These are phyloP conservation scores for Ophiocordyceps camponoti-rufipedis DNA, from an alignment of 2,329 filamentous ascomycete species.

Conservation along the genomic window DNA sequence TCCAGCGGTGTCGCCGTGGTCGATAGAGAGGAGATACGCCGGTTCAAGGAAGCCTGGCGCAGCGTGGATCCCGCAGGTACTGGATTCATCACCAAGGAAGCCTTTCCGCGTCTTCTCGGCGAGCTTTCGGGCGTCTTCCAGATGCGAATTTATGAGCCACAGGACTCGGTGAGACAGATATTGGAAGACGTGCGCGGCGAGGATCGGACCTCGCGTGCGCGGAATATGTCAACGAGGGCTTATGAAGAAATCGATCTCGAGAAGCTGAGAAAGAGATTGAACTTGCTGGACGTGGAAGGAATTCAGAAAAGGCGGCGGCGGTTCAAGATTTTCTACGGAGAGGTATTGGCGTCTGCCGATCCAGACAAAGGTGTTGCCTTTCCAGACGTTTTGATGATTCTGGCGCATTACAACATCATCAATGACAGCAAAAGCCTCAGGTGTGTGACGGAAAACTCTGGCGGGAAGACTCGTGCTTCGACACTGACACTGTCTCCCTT, in stretches of 20 bases:
- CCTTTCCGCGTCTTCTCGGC: conserved; percentile 73
- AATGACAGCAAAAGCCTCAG: conserved; percentile 89
- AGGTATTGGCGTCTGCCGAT: conserved; percentile 86
- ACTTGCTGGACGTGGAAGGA: conserved; percentile 52
- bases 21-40: conserved; percentile 80
- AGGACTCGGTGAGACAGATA: conserved; percentile 72
- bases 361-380: conserved; percentile 81
- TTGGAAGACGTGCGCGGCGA: conserved; percentile 65
- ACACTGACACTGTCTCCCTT: not conserved
- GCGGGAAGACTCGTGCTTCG: no score
- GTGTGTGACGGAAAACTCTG: conserved; percentile 22
- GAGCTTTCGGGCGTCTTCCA: conserved; percentile 91
- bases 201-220: conserved; percentile 20
- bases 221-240: conserved; percentile 36
- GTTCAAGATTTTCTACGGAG: conserved; percentile 93
- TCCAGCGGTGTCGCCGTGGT: conserved; percentile 84
- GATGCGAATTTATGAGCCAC: conserved; percentile 88
- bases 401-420: conserved; percentile 97
- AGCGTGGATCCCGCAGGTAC: conserved; percentile 83
- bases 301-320: conserved; percentile 59
- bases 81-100: conserved; percentile 78
- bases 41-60: conserved; percentile 97
- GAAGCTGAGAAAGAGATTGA: conserved; percentile 55
- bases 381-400: conserved; percentile 78
- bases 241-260: conserved; percentile 50